phyloP scores from a whole-genome alignment of 1,284 basidiomycete species.

The Mycena sp. region DNA sequence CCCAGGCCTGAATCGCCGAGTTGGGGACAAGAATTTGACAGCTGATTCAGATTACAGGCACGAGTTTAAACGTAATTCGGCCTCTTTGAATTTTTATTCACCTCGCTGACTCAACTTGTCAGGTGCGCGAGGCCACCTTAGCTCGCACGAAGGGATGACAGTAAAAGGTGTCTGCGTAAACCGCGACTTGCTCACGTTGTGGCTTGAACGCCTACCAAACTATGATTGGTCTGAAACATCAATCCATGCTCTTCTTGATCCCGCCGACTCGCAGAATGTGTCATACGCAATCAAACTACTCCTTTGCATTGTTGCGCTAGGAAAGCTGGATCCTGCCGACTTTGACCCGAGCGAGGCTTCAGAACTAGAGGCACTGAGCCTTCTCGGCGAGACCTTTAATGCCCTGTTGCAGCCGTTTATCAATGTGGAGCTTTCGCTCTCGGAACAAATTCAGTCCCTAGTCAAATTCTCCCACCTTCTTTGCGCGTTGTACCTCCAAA shows the following conservation, averaged over 20 bases:
- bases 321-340: no score
- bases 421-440: neutral
- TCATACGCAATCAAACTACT: neutral
- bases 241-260: slow-evolving; percentile 6
- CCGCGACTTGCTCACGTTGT: neutral
- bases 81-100: neutral
- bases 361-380: neutral
- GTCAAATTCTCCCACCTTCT: slow-evolving; percentile 15
- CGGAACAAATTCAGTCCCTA: slow-evolving; percentile 11
- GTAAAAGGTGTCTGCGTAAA: neutral
- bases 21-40: neutral
- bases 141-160: neutral
- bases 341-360: neutral
- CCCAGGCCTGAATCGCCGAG: slow-evolving; percentile 3
- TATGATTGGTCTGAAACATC: slow-evolving; percentile 4
- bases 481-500: slow-evolving; percentile 10
- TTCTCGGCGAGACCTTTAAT: slow-evolving; percentile 3
- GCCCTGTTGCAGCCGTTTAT: neutral
- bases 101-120: neutral
- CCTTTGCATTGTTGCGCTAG: neutral
- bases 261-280: slow-evolving; percentile 7
- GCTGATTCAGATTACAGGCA: slow-evolving; percentile 2
- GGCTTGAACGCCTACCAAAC: slow-evolving; percentile 5
- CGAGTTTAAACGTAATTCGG: neutral
- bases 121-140: neutral